Evolutionary conservation across 305 asterid genomes (phyloP).

Genomic region (Solanum hybrid): DNA sequence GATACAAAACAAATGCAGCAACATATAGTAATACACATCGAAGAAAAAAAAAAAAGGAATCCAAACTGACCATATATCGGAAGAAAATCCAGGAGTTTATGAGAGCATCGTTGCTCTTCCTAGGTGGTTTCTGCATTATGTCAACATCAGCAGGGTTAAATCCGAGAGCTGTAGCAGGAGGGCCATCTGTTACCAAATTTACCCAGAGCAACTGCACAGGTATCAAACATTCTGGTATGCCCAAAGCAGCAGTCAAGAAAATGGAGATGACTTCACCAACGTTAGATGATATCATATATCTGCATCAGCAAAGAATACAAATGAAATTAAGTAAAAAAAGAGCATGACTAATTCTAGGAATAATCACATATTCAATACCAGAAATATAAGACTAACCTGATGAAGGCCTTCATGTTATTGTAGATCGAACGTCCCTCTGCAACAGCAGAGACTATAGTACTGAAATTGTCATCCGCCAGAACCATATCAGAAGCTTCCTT

Average conservation of each 20-base stretch:
- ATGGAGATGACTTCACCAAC: conserved; percentile 87
- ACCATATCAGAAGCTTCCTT: conserved; percentile 94
- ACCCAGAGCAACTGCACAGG: conserved; percentile 97
- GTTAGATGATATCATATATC: conserved; percentile 94
- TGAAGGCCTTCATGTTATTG: conserved; percentile 94
- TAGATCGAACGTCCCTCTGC: conserved; percentile 91
- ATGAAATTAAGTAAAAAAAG: not conserved
- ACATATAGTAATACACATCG: not conserved
- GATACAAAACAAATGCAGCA: not conserved
- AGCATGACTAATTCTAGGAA: not conserved
- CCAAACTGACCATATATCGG: conserved; percentile 80
- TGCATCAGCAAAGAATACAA: conserved; percentile 15
- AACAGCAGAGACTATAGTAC: conserved; percentile 84
- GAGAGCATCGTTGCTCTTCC: conserved; percentile 65
- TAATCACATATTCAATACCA: not conserved
- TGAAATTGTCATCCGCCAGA: conserved; percentile 93
- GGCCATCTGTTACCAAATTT: conserved; percentile 90
- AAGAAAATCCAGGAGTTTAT: conserved; percentile 72
- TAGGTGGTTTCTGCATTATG: conserved; percentile 86
- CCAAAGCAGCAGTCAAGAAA: conserved; percentile 79
- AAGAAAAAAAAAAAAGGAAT: too few relatives aligned
- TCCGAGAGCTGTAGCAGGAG: conserved; percentile 94
- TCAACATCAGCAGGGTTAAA: conserved; percentile 88
- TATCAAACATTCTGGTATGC: conserved; percentile 82
- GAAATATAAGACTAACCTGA: conserved; percentile 37